Conservation (phyloP, 2,329 filamentous ascomycete genomes). For the Exophiala phaeomuriformis region DNA sequence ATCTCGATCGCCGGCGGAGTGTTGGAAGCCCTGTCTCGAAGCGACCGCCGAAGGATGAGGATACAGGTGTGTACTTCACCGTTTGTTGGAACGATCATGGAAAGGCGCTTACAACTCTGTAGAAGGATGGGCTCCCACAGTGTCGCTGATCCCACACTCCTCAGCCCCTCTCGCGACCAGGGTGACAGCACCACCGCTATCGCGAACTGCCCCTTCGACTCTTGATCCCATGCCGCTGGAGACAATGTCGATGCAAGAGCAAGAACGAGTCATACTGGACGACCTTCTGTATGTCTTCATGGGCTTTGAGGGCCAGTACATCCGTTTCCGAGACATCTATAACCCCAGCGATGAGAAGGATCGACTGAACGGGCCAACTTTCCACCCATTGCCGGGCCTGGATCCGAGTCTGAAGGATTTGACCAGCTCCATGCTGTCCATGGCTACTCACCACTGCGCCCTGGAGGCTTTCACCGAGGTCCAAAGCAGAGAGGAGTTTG, state of each 20-base stretch:
- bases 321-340: constrained; percentile 76
- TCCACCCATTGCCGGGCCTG: constrained; percentile 70
- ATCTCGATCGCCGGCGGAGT: constrained; percentile 4
- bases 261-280: constrained; percentile 81
- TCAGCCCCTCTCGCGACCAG: constrained; percentile 65
- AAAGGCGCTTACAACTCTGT: constrained; percentile 18
- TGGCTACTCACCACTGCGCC: constrained; percentile 87
- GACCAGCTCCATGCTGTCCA: constrained; percentile 79
- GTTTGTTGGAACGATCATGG: not conserved
- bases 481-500: constrained; percentile 86
- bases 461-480: constrained; percentile 91
- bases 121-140: constrained; percentile 69
- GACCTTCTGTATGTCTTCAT: constrained; percentile 93
- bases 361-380: constrained; percentile 72
- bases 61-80: constrained; percentile 27
- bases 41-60: constrained; percentile 30
- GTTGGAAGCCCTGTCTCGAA: constrained; percentile 15
- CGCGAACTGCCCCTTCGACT: constrained; percentile 60
- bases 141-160: constrained; percentile 62
- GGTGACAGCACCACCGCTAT: constrained; percentile 54
- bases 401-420: constrained; percentile 88
- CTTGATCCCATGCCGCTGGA: constrained; percentile 62
- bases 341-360: constrained; percentile 80
- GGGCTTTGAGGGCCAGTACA: constrained; percentile 97
- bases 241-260: constrained; percentile 67